Evolutionary conservation across 257 asterid species (phyloP).

Genomic region (Lavandula angustifolia): DNA sequence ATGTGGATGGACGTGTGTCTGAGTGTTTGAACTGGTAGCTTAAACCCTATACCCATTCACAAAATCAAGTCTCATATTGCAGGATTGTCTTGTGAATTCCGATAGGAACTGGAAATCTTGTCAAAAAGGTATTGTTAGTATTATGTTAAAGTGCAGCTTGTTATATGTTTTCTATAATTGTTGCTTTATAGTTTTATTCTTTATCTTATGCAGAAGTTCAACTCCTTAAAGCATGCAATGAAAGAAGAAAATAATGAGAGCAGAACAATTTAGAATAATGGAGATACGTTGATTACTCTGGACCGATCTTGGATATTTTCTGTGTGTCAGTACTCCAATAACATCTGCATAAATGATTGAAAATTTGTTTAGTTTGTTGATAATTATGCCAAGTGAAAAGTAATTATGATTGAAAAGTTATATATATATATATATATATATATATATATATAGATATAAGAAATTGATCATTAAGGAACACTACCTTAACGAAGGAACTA

Average conservation of each 20-base stretch:
- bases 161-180: not conserved
- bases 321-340: too few species aligned
- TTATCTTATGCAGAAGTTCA: slow-evolving; percentile 59
- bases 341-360: too few species aligned
- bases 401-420: too few species aligned
- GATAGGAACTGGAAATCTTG: slow-evolving; percentile 76
- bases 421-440: too few species aligned
- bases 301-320: not conserved
- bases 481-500: too few species aligned
- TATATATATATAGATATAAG: too few species aligned
- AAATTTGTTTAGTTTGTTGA: too few species aligned
- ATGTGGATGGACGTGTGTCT: not conserved
- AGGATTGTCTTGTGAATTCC: slow-evolving; percentile 67
- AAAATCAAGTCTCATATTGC: slow-evolving; percentile 23
- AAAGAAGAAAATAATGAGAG: slow-evolving; percentile 43
- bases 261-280: slow-evolving; percentile 23
- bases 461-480: too few species aligned
- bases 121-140: slow-evolving; percentile 48
- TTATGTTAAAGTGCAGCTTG: not conserved
- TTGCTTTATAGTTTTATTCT: not conserved
- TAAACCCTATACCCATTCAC: slow-evolving; percentile 35
- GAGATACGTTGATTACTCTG: slow-evolving; percentile 11
- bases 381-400: too few species aligned
- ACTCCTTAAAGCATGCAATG: slow-evolving; percentile 68
- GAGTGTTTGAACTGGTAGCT: not conserved